Conservation (phyloP, 176 grass and related monocot genomes). For the Stipa capillata region DNA sequence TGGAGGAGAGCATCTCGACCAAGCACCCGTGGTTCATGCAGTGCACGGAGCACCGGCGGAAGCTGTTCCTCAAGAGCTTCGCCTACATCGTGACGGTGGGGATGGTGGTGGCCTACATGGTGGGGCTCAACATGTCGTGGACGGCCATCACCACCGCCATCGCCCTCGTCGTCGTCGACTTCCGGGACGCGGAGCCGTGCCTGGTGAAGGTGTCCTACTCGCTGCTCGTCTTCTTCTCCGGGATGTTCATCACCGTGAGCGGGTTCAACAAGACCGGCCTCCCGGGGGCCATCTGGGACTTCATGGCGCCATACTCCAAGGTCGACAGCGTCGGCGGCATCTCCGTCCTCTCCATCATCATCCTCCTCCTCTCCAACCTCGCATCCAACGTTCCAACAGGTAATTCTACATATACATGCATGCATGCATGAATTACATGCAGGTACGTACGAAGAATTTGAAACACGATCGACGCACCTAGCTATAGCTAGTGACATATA, state of each 20-base stretch:
- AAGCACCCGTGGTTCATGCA: constrained; percentile 49
- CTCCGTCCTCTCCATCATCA: constrained; percentile 54
- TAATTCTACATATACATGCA: neutral
- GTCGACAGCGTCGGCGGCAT: constrained; percentile 51
- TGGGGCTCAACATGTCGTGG: constrained; percentile 75
- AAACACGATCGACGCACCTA: too few species aligned
- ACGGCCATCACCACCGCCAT: constrained; percentile 61
- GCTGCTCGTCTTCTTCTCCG: constrained; percentile 66
- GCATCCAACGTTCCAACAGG: constrained; percentile 73
- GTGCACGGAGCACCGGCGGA: constrained; percentile 33
- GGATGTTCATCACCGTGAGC: constrained; percentile 78
- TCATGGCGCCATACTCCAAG: constrained; percentile 65
- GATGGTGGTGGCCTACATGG: constrained; percentile 53
- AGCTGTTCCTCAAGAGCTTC: constrained; percentile 56
- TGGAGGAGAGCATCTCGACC: constrained; percentile 40
- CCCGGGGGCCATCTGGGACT: constrained; percentile 53
- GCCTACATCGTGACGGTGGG: constrained; percentile 62
- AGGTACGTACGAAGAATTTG: too few species aligned
- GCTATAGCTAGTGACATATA: too few species aligned
- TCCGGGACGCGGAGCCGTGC: constrained; percentile 60
- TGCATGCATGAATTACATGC: neutral
- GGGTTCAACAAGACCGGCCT: constrained; percentile 66
- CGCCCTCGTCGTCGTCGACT: constrained; percentile 59
- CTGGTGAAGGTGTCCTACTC: constrained; percentile 65
- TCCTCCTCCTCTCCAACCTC: constrained; percentile 66